Evolutionary conservation across 2,329 filamentous ascomycete genomes (phyloP), one percentile per base, ranked within the genome.

Genomic region (Microcera coccophila): DNA sequence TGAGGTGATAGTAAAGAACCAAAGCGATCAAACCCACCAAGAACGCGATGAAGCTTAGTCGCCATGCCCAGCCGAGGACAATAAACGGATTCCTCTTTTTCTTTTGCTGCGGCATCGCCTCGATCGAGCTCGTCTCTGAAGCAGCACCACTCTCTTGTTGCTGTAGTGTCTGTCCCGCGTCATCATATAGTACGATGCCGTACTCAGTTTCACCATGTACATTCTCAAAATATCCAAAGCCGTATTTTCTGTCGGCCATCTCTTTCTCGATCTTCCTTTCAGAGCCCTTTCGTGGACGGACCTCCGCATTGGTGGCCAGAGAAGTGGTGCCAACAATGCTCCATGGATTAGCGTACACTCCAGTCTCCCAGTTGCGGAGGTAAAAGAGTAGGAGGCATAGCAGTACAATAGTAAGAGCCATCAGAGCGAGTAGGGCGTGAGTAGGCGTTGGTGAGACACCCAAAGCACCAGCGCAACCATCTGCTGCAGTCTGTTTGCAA

Each of bases 1-100:
- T 70, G 52, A 56, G 42, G 18, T 53, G 50, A 43, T 72, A 73
- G 40, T 68, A 71, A 7, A 70, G 54, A n/a, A 72, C 54, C 10
- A 73, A 53, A 4, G 53, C 50, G 11, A 69, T 60, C 2, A 72
- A 39, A 0, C 54, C 64, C 9, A 62, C 33, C 8, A 69, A 52
- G 19, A 69, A 65, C 2, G 61, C 16, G 9, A 63, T 39, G 34
- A 71, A 64, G 0, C 42, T n/a, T 1, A 66, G 39, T 3, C 66
- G 57, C 66, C 67, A 71, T 2, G 53, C 57, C 14, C 62, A 48
- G 0, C 63, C 62, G 4, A 71, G 57, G 1, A 64, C 53, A 17
- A 69, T 56, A 34, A 71, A 70, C 1, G 65, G 66, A 3, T 56
- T 59, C 3, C 33, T 49, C 9, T 34, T 42, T 9, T 17, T 45